Evolutionary conservation across 2,329 filamentous ascomycete genomes (phyloP).

Genomic region (Ophiostoma sp.): DNA sequence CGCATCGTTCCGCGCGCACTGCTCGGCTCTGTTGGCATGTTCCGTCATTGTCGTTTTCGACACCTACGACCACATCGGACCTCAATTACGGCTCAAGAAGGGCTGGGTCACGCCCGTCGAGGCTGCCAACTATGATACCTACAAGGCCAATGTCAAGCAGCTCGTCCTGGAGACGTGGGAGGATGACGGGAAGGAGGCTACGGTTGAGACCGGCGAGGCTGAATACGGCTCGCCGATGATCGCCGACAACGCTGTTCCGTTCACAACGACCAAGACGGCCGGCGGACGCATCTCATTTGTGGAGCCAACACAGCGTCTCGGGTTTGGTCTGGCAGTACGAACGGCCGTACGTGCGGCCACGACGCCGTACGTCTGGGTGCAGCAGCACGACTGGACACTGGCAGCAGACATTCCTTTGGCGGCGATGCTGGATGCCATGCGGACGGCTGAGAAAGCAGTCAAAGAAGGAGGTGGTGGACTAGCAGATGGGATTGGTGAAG

Average conservation of each 20-base stretch:
- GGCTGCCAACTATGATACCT: slow-evolving; percentile 44
- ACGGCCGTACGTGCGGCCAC: slow-evolving; percentile 48
- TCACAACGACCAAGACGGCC: slow-evolving; percentile 39
- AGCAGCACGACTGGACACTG: slow-evolving; percentile 59
- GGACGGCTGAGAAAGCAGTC: slow-evolving; percentile 31
- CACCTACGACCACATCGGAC: slow-evolving; percentile 49
- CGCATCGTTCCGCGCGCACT: slow-evolving; percentile 47
- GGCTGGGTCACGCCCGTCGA: slow-evolving; percentile 52
- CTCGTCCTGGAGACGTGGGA: slow-evolving; percentile 38
- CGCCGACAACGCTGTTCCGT: slow-evolving; percentile 40
- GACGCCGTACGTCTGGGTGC: slow-evolving; percentile 58
- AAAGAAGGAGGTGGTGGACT: background rate
- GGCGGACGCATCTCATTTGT: slow-evolving; percentile 49
- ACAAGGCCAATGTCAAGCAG: slow-evolving; percentile 50
- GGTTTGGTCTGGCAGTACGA: slow-evolving; percentile 56
- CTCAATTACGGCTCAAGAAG: slow-evolving; percentile 51
- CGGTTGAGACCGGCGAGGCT: slow-evolving; percentile 27
- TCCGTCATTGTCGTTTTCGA: slow-evolving; percentile 54
- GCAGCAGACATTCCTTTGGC: slow-evolving; percentile 47
- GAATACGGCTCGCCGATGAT: slow-evolving; percentile 47
- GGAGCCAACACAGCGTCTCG: slow-evolving; percentile 48
- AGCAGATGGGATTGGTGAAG: background rate
- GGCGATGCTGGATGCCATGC: slow-evolving; percentile 50
- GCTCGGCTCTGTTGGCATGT: slow-evolving; percentile 44
- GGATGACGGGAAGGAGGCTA: background rate